These are phyloP conservation scores for Claviceps sp. DNA, from an alignment of 2,329 filamentous ascomycete species.

Conservation along the genomic window DNA sequence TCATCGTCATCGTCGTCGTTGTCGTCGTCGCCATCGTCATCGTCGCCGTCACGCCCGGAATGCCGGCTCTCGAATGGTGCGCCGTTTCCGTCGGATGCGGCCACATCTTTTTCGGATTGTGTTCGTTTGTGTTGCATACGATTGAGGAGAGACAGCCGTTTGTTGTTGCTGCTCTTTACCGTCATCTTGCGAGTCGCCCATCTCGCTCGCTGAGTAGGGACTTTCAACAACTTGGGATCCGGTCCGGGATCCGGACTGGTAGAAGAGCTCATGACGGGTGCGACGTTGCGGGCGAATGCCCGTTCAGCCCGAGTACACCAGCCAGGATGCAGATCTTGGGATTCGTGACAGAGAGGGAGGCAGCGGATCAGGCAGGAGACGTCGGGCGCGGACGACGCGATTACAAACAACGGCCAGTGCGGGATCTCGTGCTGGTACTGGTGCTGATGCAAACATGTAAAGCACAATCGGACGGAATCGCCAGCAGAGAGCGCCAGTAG, in stretches of 20 bases:
- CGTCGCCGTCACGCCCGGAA: constrained; percentile 13
- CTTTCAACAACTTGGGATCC: constrained; percentile 9
- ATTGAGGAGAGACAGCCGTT: constrained; percentile 71
- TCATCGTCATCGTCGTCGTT: constrained; percentile 15
- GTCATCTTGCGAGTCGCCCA: constrained; percentile 91
- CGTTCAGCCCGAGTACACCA: constrained; percentile 23
- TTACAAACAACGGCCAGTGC: neutral
- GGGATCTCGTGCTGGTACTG: neutral
- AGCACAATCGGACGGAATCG: neutral
- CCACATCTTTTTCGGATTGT: constrained; percentile 56
- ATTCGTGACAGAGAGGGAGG: neutral
- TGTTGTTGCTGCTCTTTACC: constrained; percentile 59
- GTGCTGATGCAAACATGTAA: neutral
- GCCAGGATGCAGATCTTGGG: constrained; percentile 18
- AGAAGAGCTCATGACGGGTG: constrained; percentile 20
- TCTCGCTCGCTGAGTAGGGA: constrained; percentile 60
- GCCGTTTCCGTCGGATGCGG: constrained; percentile 18
- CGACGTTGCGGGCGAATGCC: constrained; percentile 24
- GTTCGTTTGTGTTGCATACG: constrained; percentile 54
- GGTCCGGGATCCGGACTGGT: constrained; percentile 15
- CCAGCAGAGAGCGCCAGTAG: neutral
- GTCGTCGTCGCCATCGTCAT: constrained; percentile 7
- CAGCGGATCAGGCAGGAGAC: neutral
- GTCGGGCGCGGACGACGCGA: constrained; percentile 4
- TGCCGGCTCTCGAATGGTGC: constrained; percentile 17